Conservation (phyloP, 2,329 filamentous ascomycete species). For the Purpureocillium lavendulum region DNA sequence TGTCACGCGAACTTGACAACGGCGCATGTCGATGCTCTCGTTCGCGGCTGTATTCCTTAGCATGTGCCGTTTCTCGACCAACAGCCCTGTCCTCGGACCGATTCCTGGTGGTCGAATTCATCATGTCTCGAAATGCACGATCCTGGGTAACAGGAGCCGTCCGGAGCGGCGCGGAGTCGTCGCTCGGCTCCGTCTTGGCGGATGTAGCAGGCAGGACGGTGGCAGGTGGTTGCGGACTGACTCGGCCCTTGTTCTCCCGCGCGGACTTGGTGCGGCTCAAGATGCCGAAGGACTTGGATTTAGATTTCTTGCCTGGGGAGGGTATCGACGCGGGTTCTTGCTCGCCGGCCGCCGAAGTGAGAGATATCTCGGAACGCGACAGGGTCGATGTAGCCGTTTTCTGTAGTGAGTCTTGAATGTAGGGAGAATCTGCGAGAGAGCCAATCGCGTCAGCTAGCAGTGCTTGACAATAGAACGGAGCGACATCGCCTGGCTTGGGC, state of each 20-base stretch:
- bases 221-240: slow-evolving; percentile 27
- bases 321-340: slow-evolving; percentile 28
- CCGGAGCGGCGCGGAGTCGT: slow-evolving; percentile 34
- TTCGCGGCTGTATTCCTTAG: slow-evolving; percentile 35
- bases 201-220: slow-evolving; percentile 12
- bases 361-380: slow-evolving; percentile 43
- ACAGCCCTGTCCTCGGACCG: slow-evolving; percentile 62
- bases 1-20: slow-evolving; percentile 47
- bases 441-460: slow-evolving; percentile 9
- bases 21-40: slow-evolving; percentile 39
- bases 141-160: slow-evolving; percentile 59
- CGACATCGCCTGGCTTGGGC: no score
- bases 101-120: slow-evolving; percentile 56
- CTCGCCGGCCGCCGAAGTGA: slow-evolving; percentile 37
- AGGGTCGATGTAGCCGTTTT: slow-evolving; percentile 31
- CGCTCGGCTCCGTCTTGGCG: slow-evolving; percentile 18
- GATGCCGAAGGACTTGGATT: slow-evolving; percentile 46
- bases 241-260: slow-evolving; percentile 41
- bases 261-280: slow-evolving; percentile 44
- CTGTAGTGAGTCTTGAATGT: slow-evolving; percentile 23
- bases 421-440: slow-evolving; percentile 15
- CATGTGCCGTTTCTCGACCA: slow-evolving; percentile 31
- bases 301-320: slow-evolving; percentile 35
- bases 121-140: slow-evolving; percentile 59
- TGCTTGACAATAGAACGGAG: neutral